A percentile compares a stretch with the other conserved stretches of the same genome.
Conservation (phyloP, 768 basidiomycete species). For the Lactifluus pinguis region DNA sequence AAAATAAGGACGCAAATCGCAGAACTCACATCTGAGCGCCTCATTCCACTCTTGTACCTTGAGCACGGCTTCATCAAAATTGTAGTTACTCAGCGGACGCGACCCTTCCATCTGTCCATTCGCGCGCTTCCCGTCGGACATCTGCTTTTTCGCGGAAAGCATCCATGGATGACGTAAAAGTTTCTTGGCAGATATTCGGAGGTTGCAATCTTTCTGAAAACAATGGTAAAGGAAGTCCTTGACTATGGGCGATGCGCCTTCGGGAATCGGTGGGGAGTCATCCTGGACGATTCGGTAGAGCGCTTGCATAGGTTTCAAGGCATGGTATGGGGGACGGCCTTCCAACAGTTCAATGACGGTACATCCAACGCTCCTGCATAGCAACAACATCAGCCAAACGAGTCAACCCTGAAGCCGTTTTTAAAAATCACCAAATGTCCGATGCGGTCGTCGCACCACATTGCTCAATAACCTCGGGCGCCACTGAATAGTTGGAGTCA, state of each 20-base stretch:
- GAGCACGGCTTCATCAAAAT: constrained; percentile 88
- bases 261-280: constrained; percentile 93
- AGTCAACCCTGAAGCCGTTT: not conserved
- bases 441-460: constrained; percentile 94
- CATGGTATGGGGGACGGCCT: constrained; percentile 92
- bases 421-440: constrained; percentile 74
- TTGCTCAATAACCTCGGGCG: constrained; percentile 98
- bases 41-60: constrained; percentile 99
- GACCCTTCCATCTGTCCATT: constrained; percentile 29
- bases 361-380: constrained; percentile 74
- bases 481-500: constrained; percentile 48
- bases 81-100: constrained; percentile 66
- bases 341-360: constrained; percentile 93
- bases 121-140: constrained; percentile 34
- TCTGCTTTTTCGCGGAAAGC: constrained; percentile 71
- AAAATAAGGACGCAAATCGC: not conserved
- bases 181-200: constrained; percentile 91
- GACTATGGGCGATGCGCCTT: constrained; percentile 89
- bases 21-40: constrained; percentile 72
- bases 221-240: constrained; percentile 96
- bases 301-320: constrained; percentile 95
- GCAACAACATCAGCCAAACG: constrained; percentile 1
- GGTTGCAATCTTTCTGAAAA: constrained; percentile 95
- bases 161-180: constrained; percentile 94
- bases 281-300: constrained; percentile 98